Percentiles rank a stretch among this genome's conserved stretches.
phyloP scores from a whole-genome alignment of 345 rosid genomes.

The Ceriops zippeliana region DNA sequence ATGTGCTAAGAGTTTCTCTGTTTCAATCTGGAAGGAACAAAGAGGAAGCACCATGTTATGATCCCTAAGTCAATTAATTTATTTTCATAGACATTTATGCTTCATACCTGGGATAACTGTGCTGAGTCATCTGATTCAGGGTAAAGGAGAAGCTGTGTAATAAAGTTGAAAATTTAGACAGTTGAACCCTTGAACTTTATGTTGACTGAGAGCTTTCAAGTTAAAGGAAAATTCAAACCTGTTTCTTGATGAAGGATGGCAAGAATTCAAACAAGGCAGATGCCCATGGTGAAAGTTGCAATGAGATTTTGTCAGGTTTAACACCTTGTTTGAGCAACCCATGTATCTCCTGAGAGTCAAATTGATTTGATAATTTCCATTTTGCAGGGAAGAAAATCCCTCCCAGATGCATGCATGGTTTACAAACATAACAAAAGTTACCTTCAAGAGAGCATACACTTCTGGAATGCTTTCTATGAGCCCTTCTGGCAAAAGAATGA shows the following conservation, averaged over 20 bases:
- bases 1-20: conserved; percentile 93
- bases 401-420: too few relatives aligned
- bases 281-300: conserved; percentile 98
- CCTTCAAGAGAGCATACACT: conserved; percentile 92
- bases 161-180: conserved; percentile 22
- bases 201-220: conserved; percentile 1
- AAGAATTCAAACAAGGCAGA: conserved; percentile 83
- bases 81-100: conserved; percentile 8
- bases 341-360: conserved; percentile 68
- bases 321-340: conserved; percentile 67
- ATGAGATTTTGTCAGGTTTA: conserved; percentile 63
- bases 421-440: conserved; percentile 11
- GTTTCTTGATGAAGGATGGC: conserved; percentile 84
- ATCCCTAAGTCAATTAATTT: conserved; percentile 4
- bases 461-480: conserved; percentile 97
- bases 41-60: conserved; percentile 20
- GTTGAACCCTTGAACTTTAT: conserved; percentile 8
- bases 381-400: neutral
- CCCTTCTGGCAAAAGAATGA: conserved; percentile 95
- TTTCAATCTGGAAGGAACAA: conserved; percentile 64
- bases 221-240: conserved; percentile 45
- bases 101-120: conserved; percentile 91
- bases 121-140: conserved; percentile 99
- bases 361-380: conserved; percentile 15
- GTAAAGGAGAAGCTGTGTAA: conserved; percentile 74